Evolutionary conservation across 2,329 filamentous ascomycete species (phyloP), one percentile per base, ranked within the genome.

Genomic region (Graphilbum ipis-grandicollis): DNA sequence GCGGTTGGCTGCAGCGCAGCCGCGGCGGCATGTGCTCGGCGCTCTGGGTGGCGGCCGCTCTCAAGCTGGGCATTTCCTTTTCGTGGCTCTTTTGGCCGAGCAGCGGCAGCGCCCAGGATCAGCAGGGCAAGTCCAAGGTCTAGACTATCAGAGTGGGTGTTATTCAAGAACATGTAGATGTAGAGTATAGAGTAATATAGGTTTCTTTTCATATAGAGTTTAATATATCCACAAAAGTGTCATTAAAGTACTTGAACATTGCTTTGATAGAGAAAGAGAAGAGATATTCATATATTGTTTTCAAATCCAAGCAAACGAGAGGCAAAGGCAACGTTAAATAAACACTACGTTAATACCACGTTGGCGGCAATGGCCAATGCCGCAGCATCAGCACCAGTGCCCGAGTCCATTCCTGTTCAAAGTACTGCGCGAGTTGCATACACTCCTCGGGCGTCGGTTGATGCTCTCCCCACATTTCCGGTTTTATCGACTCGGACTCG

Each of bases 391-490:
- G 69, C 26, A 65, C 57, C 19, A 83, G 56, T 1, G 76, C 79
- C 44, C 59, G 59, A 22, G 60, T 69, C 79, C 79, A 84, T 52
- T 83, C 78, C 19, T 60, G 60, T 44, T 69, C 63, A 49, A 81
- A 79, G 37, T 70, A 76, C 26, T 57, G 60, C 1, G 72, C 62
- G 23, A 84, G 63, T 51, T 73, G 65, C 5, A 63, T 56, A 1
- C 71, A 60, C 39, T 76, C 68, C 2, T 68, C 66, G 2, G 58
- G 49, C 2, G 65, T 59, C 0, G 79, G 77, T 19, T 58, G 52
- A 25, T 60, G 60, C 2, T 63, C 68, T 33, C 68, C 77, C 79
- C 79, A 84, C 75, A 83, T 84, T 39, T 71, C 67, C 4, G 68
- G 71, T 45, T 67, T 68, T 13, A 59, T 56, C 1, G 78, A 72